Evolutionary conservation across 1,139 yeast species (phyloP).

Genomic region (Sugiyamaella novakii): DNA sequence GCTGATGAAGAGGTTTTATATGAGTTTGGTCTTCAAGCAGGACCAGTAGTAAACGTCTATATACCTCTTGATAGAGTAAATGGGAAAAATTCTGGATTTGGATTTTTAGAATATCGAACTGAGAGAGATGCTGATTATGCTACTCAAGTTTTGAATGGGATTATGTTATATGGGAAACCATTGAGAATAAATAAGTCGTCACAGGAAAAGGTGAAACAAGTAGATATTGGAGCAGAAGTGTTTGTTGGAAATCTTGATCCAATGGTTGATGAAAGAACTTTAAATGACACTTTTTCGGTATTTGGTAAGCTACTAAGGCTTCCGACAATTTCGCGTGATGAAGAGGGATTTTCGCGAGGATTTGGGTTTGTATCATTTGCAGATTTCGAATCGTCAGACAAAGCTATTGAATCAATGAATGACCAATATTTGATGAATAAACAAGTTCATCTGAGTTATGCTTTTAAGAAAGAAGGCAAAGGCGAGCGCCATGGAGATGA

Average conservation of each 20-base stretch:
- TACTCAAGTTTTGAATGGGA: slow-evolving; percentile 59
- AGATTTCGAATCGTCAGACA: slow-evolving; percentile 69
- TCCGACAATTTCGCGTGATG: slow-evolving; percentile 59
- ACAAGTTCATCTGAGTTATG: slow-evolving; percentile 64
- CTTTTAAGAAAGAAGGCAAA: slow-evolving; percentile 64
- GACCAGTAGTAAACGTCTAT: slow-evolving; percentile 70
- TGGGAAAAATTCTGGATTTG: slow-evolving; percentile 80
- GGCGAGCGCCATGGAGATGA: slow-evolving; percentile 75
- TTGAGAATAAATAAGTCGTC: slow-evolving; percentile 61
- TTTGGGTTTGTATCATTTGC: slow-evolving; percentile 66
- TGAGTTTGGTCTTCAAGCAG: slow-evolving; percentile 84
- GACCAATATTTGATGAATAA: slow-evolving; percentile 71
- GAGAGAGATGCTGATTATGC: slow-evolving; percentile 73
- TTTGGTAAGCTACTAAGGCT: slow-evolving; percentile 65
- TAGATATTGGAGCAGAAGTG: slow-evolving; percentile 73
- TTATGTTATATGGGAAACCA: slow-evolving; percentile 64
- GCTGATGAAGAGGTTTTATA: slow-evolving; percentile 67
- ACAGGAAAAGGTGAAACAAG: slow-evolving; percentile 36
- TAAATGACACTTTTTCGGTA: slow-evolving; percentile 62
- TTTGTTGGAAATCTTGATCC: slow-evolving; percentile 74
- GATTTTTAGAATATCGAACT: slow-evolving; percentile 73
- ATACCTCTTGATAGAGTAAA: slow-evolving; percentile 79
- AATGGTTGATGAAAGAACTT: slow-evolving; percentile 62
- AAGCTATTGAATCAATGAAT: slow-evolving; percentile 69
- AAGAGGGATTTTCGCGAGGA: slow-evolving; percentile 57